Evolutionary conservation across 495 filamentous ascomycete species (phyloP).

Genomic region (Pyronema domesticum): DNA sequence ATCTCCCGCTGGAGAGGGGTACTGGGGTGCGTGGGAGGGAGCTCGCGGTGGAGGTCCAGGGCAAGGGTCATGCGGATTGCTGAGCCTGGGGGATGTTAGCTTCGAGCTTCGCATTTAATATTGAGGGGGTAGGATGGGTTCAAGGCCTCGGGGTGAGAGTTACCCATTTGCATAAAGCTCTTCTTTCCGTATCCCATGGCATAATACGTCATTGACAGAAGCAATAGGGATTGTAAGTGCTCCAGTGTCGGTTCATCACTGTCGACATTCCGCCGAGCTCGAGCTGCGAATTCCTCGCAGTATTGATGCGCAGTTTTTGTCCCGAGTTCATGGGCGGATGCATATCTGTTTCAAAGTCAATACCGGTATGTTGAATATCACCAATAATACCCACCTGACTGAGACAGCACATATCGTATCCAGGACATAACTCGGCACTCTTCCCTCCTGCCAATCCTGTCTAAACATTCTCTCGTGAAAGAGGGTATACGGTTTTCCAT

Average conservation of each 20-base stretch:
- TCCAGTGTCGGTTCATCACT: conserved; percentile 64
- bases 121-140: conserved; percentile 3
- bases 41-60: conserved; percentile 55
- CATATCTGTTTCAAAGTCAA: conserved; percentile 34
- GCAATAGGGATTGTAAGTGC: conserved; percentile 50
- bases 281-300: conserved; percentile 49
- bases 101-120: neutral
- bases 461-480: conserved; percentile 54
- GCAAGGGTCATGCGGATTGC: conserved; percentile 67
- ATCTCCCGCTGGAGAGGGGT: conserved; percentile 50
- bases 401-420: conserved; percentile 60
- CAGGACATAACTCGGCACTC: conserved; percentile 43
- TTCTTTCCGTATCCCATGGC: conserved; percentile 67
- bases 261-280: conserved; percentile 50
- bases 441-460: conserved; percentile 46
- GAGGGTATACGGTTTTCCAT: conserved; percentile 62
- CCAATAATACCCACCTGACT: conserved; percentile 35
- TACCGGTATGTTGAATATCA: neutral
- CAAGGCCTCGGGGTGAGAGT: neutral
- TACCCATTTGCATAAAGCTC: conserved; percentile 70
- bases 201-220: conserved; percentile 58
- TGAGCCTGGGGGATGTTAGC: conserved; percentile 34
- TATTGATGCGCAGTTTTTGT: neutral
- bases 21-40: conserved; percentile 38
- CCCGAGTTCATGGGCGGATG: conserved; percentile 20